Conservation (phyloP, 2,329 filamentous ascomycete genomes). For the Pseudophaeomoniella oleicola region DNA sequence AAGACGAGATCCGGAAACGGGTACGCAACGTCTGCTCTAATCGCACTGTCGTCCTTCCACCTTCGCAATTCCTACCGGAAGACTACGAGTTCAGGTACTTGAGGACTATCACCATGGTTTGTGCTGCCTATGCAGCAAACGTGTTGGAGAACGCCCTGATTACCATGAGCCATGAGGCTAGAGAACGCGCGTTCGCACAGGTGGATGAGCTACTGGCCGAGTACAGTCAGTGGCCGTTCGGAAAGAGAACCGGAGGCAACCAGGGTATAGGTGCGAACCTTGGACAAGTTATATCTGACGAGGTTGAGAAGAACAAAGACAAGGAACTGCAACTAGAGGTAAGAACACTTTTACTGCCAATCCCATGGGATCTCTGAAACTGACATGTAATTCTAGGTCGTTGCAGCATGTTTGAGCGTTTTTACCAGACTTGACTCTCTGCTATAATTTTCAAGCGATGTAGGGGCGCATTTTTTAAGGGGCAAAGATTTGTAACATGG, state of each 20-base stretch:
- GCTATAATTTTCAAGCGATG: constrained; percentile 51
- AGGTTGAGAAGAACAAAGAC: constrained; percentile 74
- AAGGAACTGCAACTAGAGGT: constrained; percentile 95
- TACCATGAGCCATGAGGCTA: constrained; percentile 81
- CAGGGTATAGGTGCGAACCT: constrained; percentile 86
- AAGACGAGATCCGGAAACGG: constrained; percentile 89
- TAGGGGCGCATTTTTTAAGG: constrained; percentile 4
- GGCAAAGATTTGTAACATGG: no score
- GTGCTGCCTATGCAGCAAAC: constrained; percentile 93
- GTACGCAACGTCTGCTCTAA: constrained; percentile 87
- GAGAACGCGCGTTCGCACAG: constrained; percentile 89
- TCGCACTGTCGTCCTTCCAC: constrained; percentile 79
- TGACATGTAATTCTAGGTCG: constrained; percentile 36
- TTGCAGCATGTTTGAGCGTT: constrained; percentile 90
- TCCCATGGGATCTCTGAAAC: constrained; percentile 3
- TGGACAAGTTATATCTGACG: constrained; percentile 73
- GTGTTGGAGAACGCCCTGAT: constrained; percentile 95
- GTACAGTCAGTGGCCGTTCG: constrained; percentile 97
- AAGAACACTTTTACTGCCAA: constrained; percentile 15
- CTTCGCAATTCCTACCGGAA: constrained; percentile 81
- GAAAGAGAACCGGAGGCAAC: constrained; percentile 57
- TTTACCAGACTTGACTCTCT: constrained; percentile 95
- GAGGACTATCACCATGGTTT: constrained; percentile 89
- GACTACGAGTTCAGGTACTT: constrained; percentile 88
- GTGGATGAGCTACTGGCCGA: constrained; percentile 91